Conservation (phyloP, 768 basidiomycete genomes). For the Rhizopogon vesiculosus region DNA sequence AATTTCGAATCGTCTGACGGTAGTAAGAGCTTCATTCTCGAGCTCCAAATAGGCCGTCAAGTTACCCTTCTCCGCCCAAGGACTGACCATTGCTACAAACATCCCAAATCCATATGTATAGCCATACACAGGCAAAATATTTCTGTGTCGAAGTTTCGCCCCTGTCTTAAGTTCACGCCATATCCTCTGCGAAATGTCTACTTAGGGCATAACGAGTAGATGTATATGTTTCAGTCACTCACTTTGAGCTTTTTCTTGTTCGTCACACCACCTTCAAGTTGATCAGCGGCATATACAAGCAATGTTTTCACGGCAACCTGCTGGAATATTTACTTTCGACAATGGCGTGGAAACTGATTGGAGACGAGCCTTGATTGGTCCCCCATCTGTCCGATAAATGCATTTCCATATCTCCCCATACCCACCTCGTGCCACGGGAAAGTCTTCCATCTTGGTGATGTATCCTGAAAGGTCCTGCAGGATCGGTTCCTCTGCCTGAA, state of each 20-base stretch:
- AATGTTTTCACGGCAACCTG: too few species aligned
- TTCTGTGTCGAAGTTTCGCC: slow-evolving; percentile 10
- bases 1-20: slow-evolving; percentile 9
- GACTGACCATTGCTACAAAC: slow-evolving; percentile 16
- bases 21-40: not conserved
- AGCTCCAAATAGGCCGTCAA: slow-evolving; percentile 11
- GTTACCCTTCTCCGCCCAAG: slow-evolving; percentile 13
- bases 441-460: too few species aligned
- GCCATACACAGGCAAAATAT: slow-evolving; percentile 14
- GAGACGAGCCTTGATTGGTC: too few species aligned
- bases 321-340: too few species aligned
- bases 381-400: too few species aligned
- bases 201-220: not conserved
- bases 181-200: slow-evolving; percentile 5
- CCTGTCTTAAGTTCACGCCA: slow-evolving; percentile 18
- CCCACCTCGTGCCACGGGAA: too few species aligned
- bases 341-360: too few species aligned
- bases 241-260: slow-evolving; percentile 9
- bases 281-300: too few species aligned
- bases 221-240: not conserved
- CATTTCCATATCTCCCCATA: too few species aligned
- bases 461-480: too few species aligned
- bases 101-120: slow-evolving; percentile 14
- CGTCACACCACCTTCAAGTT: slow-evolving; percentile 3
- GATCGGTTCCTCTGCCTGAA: too few species aligned